These are phyloP conservation scores for Globisporangium heterothallicum DNA, from an alignment of 352 stramenopile species.

Conservation along the genomic window DNA sequence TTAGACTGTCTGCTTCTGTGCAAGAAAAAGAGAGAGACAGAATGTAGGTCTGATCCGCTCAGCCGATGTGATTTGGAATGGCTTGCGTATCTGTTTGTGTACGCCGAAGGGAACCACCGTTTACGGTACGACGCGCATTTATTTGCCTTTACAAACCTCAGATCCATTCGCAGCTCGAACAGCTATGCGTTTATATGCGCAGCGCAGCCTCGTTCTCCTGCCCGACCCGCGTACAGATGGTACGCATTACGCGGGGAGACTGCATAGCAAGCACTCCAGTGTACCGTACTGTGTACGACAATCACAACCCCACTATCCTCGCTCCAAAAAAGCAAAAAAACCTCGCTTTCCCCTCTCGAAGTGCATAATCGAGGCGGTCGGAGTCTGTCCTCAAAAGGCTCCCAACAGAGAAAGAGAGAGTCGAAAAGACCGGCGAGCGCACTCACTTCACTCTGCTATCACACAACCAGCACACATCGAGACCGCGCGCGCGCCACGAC, in stretches of 20 bases:
- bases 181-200: no score
- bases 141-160: background rate
- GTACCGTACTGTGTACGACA: no score
- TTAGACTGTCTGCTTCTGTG: no score
- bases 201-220: no score
- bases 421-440: background rate
- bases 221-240: no score
- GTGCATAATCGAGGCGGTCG: background rate
- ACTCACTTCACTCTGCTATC: background rate
- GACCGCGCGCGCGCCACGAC: no score
- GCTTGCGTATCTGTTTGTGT: constrained; percentile 6
- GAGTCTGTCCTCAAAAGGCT: background rate
- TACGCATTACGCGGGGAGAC: background rate
- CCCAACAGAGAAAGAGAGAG: background rate
- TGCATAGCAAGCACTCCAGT: no score
- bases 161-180: no score
- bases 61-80: background rate
- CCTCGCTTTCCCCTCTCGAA: background rate
- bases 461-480: no score
- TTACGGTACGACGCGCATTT: background rate
- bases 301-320: background rate
- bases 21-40: no score
- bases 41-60: background rate
- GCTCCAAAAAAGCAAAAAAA: no score
- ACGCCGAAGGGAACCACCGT: constrained; percentile 6